These are phyloP conservation scores for Sechiopsis laciniata DNA, from an alignment of 306 rosid species.

Conservation along the genomic window DNA sequence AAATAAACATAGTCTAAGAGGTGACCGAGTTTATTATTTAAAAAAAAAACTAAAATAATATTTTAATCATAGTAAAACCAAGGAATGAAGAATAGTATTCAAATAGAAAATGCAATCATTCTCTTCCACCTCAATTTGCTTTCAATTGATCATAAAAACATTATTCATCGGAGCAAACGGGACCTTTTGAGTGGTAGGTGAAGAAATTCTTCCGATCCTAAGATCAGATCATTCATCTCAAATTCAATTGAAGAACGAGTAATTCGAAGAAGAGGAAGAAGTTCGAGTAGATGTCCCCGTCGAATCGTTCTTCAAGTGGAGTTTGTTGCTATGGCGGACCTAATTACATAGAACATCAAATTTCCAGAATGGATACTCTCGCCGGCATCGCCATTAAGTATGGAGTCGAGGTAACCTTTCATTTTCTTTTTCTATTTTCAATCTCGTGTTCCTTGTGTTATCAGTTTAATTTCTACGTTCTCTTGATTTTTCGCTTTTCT, in stretches of 20 bases:
- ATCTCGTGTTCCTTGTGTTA: neutral
- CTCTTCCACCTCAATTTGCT: neutral
- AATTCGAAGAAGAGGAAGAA: neutral
- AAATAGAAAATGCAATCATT: conserved; percentile 11
- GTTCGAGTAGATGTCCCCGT: conserved; percentile 55
- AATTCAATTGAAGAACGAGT: neutral
- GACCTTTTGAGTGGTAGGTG: conserved; percentile 15
- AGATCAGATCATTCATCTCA: neutral
- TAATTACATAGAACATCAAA: conserved; percentile 59
- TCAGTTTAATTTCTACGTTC: neutral
- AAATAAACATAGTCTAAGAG: no score
- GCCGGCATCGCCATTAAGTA: conserved; percentile 90
- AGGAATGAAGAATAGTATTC: neutral
- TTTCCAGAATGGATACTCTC: conserved; percentile 75
- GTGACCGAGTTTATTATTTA: no score
- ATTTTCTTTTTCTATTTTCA: neutral
- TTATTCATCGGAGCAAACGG: conserved; percentile 14
- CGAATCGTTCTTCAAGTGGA: conserved; percentile 27
- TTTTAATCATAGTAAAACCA: no score
- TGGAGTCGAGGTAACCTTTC: conserved; percentile 67
- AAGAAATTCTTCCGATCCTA: neutral
- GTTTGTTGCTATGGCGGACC: conserved; percentile 27
- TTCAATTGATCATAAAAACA: neutral
- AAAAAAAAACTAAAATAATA: no score
- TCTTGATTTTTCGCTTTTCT: neutral